These are phyloP conservation scores for Phallus indusiatus DNA, from an alignment of 768 basidiomycete species.

Conservation along the genomic window DNA sequence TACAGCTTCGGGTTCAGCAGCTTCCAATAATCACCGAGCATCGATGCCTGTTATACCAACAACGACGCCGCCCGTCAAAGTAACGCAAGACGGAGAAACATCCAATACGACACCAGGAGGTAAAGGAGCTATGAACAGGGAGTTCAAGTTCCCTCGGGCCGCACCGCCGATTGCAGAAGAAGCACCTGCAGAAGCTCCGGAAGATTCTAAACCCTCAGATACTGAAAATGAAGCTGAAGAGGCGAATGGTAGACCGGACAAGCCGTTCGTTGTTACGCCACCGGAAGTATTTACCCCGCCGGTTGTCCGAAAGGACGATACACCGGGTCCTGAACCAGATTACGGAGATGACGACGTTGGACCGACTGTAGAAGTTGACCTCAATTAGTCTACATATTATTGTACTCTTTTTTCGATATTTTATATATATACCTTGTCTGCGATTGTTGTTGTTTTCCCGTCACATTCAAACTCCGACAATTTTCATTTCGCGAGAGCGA, in stretches of 20 bases:
- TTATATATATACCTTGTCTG: not conserved
- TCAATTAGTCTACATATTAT: not conserved
- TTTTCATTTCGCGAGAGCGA: not conserved
- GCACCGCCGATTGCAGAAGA: conserved; percentile 16
- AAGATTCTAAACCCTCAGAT: not conserved
- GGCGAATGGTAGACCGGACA: not conserved
- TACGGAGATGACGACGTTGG: conserved; percentile 68
- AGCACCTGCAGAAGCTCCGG: conserved; percentile 13
- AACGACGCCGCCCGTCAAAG: conserved; percentile 32
- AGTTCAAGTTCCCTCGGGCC: conserved; percentile 59
- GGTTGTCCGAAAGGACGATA: conserved; percentile 62
- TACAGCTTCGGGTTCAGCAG: conserved; percentile 23
- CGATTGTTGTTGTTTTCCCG: not conserved
- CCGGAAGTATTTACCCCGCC: conserved; percentile 73
- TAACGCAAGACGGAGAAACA: conserved; percentile 25
- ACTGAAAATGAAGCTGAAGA: not conserved
- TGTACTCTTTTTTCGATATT: not conserved
- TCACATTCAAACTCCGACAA: not conserved
- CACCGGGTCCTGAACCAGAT: conserved; percentile 30
- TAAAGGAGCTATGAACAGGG: conserved; percentile 68
- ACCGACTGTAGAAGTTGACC: conserved; percentile 50
- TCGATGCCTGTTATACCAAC: conserved; percentile 45
- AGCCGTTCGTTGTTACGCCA: not conserved
- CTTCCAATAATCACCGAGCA: conserved; percentile 40
- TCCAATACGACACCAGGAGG: conserved; percentile 23